These are phyloP conservation scores for Clonostachys sp. DNA, from an alignment of 2,329 filamentous ascomycete genomes.

Conservation along the genomic window DNA sequence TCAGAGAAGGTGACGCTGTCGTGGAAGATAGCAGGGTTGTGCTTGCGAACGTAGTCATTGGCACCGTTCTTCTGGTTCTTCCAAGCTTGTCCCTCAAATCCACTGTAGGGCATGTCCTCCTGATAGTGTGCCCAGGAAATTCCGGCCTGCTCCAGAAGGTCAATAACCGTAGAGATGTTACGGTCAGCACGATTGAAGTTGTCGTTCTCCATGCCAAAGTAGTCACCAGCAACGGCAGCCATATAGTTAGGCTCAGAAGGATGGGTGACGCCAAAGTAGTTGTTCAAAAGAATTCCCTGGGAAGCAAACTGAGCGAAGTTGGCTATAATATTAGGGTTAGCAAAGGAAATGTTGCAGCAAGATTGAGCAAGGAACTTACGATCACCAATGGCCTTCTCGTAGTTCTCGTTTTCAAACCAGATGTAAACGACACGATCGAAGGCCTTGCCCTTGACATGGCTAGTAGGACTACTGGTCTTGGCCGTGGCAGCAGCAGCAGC, in stretches of 20 bases:
- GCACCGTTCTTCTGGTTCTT: slow-evolving; percentile 60
- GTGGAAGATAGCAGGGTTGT: slow-evolving; percentile 65
- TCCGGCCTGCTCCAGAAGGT: slow-evolving; percentile 60
- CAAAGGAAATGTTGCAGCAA: neutral
- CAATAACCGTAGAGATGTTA: slow-evolving; percentile 64
- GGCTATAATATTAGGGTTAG: slow-evolving; percentile 7
- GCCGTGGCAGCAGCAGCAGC: slow-evolving; percentile 55
- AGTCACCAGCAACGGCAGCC: slow-evolving; percentile 63
- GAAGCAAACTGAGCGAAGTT: slow-evolving; percentile 18
- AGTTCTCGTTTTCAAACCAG: slow-evolving; percentile 77
- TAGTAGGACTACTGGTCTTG: slow-evolving; percentile 54
- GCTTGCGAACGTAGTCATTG: slow-evolving; percentile 80
- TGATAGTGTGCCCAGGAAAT: slow-evolving; percentile 72
- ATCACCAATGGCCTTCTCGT: slow-evolving; percentile 58
- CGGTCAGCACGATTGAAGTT: slow-evolving; percentile 50
- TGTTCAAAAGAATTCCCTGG: slow-evolving; percentile 21
- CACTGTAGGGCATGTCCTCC: slow-evolving; percentile 72
- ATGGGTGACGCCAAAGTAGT: slow-evolving; percentile 59
- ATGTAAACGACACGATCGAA: slow-evolving; percentile 71
- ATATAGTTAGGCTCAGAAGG: slow-evolving; percentile 76
- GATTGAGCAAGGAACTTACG: slow-evolving; percentile 30
- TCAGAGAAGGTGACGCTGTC: slow-evolving; percentile 56
- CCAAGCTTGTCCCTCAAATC: slow-evolving; percentile 62
- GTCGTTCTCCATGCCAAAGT: slow-evolving; percentile 70
- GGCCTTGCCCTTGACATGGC: slow-evolving; percentile 62